Evolutionary conservation across 2,329 filamentous ascomycete species (phyloP).

Genomic region (Aspergillus novofumigatus): DNA sequence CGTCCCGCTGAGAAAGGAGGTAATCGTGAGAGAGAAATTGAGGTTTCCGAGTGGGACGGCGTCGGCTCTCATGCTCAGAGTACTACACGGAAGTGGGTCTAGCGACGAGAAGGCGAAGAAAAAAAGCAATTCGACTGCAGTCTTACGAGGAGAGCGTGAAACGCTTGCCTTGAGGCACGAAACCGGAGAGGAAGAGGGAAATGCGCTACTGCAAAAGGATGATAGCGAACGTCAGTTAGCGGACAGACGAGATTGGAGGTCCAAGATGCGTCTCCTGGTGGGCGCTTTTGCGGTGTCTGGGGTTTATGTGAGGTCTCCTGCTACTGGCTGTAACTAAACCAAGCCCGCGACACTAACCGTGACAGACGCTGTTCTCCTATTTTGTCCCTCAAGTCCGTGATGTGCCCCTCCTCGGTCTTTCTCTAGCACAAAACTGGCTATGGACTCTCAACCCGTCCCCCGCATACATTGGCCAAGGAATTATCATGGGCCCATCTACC

Average conservation of each 20-base stretch:
- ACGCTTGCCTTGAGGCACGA: constrained; percentile 32
- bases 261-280: constrained; percentile 57
- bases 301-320: constrained; percentile 40
- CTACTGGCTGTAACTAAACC: not conserved
- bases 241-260: constrained; percentile 54
- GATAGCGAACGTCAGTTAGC: constrained; percentile 28
- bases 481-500: constrained; percentile 96
- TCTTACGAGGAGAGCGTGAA: constrained; percentile 22
- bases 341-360: constrained; percentile 10
- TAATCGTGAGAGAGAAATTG: constrained; percentile 86
- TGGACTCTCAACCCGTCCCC: constrained; percentile 96
- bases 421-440: constrained; percentile 74
- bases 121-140: constrained; percentile 9
- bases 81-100: constrained; percentile 66
- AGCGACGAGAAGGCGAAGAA: constrained; percentile 40
- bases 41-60: constrained; percentile 95
- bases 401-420: constrained; percentile 77
- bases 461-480: constrained; percentile 95
- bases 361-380: constrained; percentile 76
- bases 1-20: constrained; percentile 82
- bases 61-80: constrained; percentile 86
- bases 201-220: constrained; percentile 48
- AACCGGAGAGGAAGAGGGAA: constrained; percentile 32
- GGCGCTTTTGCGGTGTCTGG: constrained; percentile 59
- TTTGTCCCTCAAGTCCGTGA: constrained; percentile 82